These are phyloP conservation scores for Fusarium globosum DNA, from an alignment of 2,329 filamentous ascomycete species.

Conservation along the genomic window DNA sequence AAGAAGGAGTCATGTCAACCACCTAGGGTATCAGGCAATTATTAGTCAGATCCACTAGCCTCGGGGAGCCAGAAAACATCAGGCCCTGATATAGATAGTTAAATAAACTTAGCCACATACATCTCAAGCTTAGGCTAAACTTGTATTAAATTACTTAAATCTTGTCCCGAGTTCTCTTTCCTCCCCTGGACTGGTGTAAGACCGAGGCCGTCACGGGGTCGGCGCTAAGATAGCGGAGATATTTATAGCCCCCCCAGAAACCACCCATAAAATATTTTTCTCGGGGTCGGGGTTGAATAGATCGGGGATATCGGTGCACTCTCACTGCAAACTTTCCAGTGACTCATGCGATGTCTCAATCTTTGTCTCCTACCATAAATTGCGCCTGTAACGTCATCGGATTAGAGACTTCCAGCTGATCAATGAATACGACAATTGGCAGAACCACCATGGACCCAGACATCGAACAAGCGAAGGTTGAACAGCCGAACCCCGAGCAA, in stretches of 20 bases:
- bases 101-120: no score
- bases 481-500: not conserved
- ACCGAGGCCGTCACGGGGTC: not conserved
- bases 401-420: rapidly evolving
- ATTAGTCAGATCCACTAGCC: no score
- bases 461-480: not conserved
- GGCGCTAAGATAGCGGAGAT: not conserved
- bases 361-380: not conserved
- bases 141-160: no score
- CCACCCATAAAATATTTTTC: not conserved
- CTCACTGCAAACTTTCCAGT: not conserved
- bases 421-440: not conserved
- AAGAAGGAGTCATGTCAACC: no score
- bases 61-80: no score
- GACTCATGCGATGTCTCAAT: not conserved
- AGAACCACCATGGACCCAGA: not conserved
- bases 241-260: not conserved
- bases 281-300: not conserved
- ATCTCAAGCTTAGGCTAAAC: no score
- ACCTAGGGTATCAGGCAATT: no score
- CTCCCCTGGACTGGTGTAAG: not conserved
- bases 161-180: no score
- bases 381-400: rapidly evolving
- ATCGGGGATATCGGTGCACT: not conserved
- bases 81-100: no score